Evolutionary conservation across 768 basidiomycete genomes (phyloP).

Genomic region (Tylopilus balloui): DNA sequence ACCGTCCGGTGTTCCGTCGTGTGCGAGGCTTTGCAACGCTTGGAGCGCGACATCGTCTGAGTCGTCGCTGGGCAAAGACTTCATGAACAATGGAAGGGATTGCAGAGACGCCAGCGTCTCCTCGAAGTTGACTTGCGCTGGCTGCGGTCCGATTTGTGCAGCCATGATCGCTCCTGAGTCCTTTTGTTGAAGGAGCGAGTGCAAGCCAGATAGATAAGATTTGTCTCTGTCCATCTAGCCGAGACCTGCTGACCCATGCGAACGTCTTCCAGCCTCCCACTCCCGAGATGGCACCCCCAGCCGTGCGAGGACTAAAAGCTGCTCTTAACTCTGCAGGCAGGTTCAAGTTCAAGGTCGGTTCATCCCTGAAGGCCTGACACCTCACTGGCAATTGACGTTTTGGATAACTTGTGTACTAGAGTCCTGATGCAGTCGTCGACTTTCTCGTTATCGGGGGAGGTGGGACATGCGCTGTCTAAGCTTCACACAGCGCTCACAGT

Average conservation of each 20-base stretch:
- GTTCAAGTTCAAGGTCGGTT: conserved; percentile 57
- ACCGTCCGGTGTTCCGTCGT: conserved; percentile 96
- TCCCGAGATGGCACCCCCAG: conserved; percentile 27
- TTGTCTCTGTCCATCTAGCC: conserved; percentile 13
- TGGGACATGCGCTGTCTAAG: conserved; percentile 15
- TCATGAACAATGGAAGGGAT: conserved; percentile 89
- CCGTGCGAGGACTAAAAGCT: conserved; percentile 48
- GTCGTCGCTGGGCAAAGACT: conserved; percentile 68
- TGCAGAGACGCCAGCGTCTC: conserved; percentile 48
- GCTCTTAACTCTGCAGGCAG: conserved; percentile 58
- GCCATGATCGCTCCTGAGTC: conserved; percentile 12
- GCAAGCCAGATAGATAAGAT: conserved; percentile 16
- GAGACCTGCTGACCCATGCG: background rate
- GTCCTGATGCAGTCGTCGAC: conserved; percentile 72
- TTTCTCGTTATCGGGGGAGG: conserved; percentile 89
- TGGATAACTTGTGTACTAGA: conserved; percentile 30
- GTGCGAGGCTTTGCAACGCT: conserved; percentile 78
- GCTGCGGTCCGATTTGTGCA: conserved; percentile 25
- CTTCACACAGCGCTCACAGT: background rate
- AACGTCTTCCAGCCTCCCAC: background rate
- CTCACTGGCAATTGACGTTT: background rate
- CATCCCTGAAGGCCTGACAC: background rate
- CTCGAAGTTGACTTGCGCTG: conserved; percentile 20
- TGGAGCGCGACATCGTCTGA: conserved; percentile 59
- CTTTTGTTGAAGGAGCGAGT: background rate